Base-by-base conservation (phyloP, 805 yeast genomes). In the Wickerhamiella shivajii region DNA sequence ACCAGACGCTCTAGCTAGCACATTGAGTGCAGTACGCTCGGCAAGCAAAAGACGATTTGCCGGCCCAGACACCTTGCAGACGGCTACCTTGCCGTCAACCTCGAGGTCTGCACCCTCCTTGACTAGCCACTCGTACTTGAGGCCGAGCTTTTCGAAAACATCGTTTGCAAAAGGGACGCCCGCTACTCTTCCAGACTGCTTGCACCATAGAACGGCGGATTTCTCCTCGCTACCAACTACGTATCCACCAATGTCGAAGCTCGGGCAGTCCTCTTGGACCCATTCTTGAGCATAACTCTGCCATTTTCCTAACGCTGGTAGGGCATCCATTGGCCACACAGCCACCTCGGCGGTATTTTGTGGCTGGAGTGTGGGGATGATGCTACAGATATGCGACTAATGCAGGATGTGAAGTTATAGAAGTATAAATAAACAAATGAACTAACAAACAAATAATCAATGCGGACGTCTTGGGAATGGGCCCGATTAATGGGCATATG, bases 121-220 rank as follows among this genome's bases (percentile, higher is more conserved):
- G 28, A 63, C 61, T 16, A 64, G 56, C 97, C 97, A 85, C 37
- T 72, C 72, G 10, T 73, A 81, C 4, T 57, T 47, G 22, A 87
- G 52, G 11, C 69, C 69, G 52, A 93, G 77, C 53, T 84, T 94
- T 6, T 61, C 52, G 49, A 74, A 80, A 4, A 85, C 85, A 48
- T 85, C 95, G 33, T 69, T 65, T 3, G 90, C 93, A 56, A 87
- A 87, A 3, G 95, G 93, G 6, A 79, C 70, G 20, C 97, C 96
- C 25, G 81, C 71, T 4, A 87, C 58, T 4, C 81, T 63, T 17
- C 96, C 95, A 25, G 64, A 61, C 39, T 76, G 75, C 55, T 85
- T 85, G 64, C 92, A 78, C 57, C 69, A 77, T 27, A 85, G 60
- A 2, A 80, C 71, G 2, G 93, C 96, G 3, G 72, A 61, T 47